Evolutionary conservation across 768 basidiomycete genomes (phyloP), one percentile per base, ranked within the genome.

Genomic region (Cystofilobasidium ferigula): DNA sequence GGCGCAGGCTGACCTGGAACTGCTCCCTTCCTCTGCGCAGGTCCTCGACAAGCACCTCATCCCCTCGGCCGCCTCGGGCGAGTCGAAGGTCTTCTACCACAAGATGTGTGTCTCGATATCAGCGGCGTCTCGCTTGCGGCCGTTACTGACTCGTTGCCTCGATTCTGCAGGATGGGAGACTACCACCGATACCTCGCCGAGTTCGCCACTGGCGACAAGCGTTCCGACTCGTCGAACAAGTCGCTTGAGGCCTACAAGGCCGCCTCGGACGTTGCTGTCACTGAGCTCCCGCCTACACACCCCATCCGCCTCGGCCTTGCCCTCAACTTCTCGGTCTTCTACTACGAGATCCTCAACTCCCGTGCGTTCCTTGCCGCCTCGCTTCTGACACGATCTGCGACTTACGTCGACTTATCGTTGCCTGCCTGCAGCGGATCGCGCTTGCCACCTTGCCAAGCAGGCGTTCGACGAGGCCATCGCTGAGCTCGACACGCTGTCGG

Each of bases 11-110:
- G 38, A 47, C 57, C 10, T 9, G 14, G 13, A 8, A 16, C 40
- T n/a, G 57, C 13, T 26, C 36, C 18, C 28, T n/a, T 28, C 28
- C 40, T 12, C 3, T 59, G 26, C 30, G 38, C 36, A 66, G 64
- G 65, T 67, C 54, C 88, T 98, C 72, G 90, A 93, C 78, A 90
- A 94, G 81, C 92, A 95, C 82, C 86, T 97, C 73, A 95, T 77
- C 73, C 92, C 92, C 69, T 93, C 91, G 14, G 94, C 94, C 60
- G 90, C 89, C 69, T 87, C 89, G 64, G 92, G 93, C 75, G 94
- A 98, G 80, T 90, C 88, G 67, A 94, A 95, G 81, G 93, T 97
- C 65, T 98, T 97, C 84, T 98, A 98, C 82, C 92, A 94, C 84
- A 97, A 97, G 85, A 92, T 95, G 90, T 92, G 72, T 70, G 89